Evolutionary conservation across 345 rosid species (phyloP), one percentile per base, ranked within the genome.

Genomic region (Camelina neglecta): DNA sequence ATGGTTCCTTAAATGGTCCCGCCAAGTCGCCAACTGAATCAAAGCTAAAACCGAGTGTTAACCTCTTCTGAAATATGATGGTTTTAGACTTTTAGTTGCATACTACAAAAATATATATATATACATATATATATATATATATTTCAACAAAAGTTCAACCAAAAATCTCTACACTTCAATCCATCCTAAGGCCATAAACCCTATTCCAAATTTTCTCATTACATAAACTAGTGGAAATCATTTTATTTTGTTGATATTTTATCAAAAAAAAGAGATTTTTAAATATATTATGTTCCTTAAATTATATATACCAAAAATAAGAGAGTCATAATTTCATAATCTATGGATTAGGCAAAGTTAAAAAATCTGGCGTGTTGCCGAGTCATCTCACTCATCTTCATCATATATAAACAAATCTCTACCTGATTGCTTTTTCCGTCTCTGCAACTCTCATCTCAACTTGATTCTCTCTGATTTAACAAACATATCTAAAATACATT

Each of bases 281-380:
- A 1, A 21, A 21, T 21, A 21, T 21, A 21, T 48, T 48, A 5
- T 44, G 6, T 13, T 13, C 15, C 21, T 48, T 48, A 7, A 8
- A 5, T 49, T 49, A 48, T 18, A 18, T 16, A 7, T 50, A 18
- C 24, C 38, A 13, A 56, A 60, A 57, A 29, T 29, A 29, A 38
- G 1, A 18, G 1, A 5, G 26, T 60, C 18, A 60, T 36, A 16
- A 1, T 59, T 20, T 36, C 11, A 36, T 38, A 58, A 31, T 44
- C 44, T n/a, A 9, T 23, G 24, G 54, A 54, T 66, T 69, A 61
- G 50, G 9, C 13, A 16, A 8, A 60, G 20, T 4, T 10, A 11
- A 53, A 51, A 29, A 61, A 69, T 44, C 64, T 69, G 79, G 80
- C 80, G 80, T 76, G 80, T 54, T 11, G 75, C 49, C 44, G 65